These are phyloP conservation scores for Geosmithia flava DNA, from an alignment of 2,329 filamentous ascomycete genomes.

Conservation along the genomic window DNA sequence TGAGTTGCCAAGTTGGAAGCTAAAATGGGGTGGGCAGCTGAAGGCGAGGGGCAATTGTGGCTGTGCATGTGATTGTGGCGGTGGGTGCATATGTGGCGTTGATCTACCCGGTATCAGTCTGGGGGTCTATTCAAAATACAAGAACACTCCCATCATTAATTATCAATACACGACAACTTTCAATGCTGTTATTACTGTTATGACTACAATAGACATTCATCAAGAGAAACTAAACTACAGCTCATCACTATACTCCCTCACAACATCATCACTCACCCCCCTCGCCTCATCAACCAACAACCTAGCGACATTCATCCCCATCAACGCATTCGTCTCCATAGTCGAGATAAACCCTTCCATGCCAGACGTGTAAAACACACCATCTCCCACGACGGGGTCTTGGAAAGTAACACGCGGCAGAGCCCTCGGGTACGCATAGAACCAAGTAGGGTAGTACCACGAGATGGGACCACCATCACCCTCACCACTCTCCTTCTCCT, in stretches of 20 bases:
- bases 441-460: conserved; percentile 68
- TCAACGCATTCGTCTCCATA: conserved; percentile 91
- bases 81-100: not conserved
- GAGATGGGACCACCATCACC: conserved; percentile 34
- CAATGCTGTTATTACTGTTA: no score
- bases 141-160: no score
- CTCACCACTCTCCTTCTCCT: conserved; percentile 11
- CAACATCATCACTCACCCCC: conserved; percentile 4
- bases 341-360: conserved; percentile 94
- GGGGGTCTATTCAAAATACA: no score
- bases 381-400: conserved; percentile 54
- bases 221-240: not conserved
- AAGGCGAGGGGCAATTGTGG: not conserved
- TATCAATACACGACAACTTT: no score
- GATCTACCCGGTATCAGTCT: no score
- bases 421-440: conserved; percentile 76
- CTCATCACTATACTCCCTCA: not conserved
- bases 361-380: conserved; percentile 58
- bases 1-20: not conserved
- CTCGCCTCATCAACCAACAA: conserved; percentile 51
- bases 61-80: no score
- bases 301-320: conserved; percentile 75
- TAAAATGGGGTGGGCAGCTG: not conserved
- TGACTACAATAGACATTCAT: no score
- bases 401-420: conserved; percentile 83